Evolutionary conservation across 2,329 filamentous ascomycete species (phyloP).

Genomic region (Paracoccidioides brasiliensis): DNA sequence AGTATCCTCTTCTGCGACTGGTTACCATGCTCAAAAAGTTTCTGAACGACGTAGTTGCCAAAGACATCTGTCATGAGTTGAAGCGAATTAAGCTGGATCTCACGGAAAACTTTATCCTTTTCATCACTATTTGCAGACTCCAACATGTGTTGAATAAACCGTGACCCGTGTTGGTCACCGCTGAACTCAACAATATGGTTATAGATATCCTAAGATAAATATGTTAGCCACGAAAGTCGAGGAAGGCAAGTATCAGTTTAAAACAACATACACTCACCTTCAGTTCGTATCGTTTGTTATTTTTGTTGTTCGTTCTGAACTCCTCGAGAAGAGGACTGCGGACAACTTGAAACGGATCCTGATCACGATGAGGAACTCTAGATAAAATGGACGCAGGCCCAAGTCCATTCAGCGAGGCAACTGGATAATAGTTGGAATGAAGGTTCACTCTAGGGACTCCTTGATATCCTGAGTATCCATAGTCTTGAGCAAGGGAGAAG

Average conservation of each 20-base stretch:
- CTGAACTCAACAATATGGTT: conserved; percentile 84
- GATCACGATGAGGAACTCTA: conserved; percentile 38
- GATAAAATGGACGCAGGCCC: conserved; percentile 23
- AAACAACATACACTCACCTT: conserved; percentile 38
- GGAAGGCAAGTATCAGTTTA: not conserved
- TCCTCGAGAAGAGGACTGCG: conserved; percentile 66
- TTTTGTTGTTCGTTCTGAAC: conserved; percentile 62
- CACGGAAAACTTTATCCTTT: conserved; percentile 78
- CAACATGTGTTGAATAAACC: conserved; percentile 89
- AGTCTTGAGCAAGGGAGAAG: conserved; percentile 16
- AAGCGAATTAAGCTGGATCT: conserved; percentile 71
- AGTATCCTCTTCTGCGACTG: conserved; percentile 83
- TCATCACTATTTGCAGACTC: conserved; percentile 90
- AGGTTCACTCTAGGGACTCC: conserved; percentile 20
- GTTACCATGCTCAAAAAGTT: conserved; percentile 91
- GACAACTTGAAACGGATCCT: conserved; percentile 47
- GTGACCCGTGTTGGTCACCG: conserved; percentile 87
- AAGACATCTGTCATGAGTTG: conserved; percentile 95
- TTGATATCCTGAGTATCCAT: conserved; percentile 22
- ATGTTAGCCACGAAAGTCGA: not conserved
- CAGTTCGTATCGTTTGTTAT: conserved; percentile 58
- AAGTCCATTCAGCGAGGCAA: conserved; percentile 20
- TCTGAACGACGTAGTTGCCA: conserved; percentile 97
- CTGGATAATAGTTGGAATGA: conserved; percentile 26
- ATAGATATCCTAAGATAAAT: conserved; percentile 54